These are phyloP conservation scores for Exophiala alcalophila DNA, from an alignment of 2,329 filamentous ascomycete species.

Conservation along the genomic window DNA sequence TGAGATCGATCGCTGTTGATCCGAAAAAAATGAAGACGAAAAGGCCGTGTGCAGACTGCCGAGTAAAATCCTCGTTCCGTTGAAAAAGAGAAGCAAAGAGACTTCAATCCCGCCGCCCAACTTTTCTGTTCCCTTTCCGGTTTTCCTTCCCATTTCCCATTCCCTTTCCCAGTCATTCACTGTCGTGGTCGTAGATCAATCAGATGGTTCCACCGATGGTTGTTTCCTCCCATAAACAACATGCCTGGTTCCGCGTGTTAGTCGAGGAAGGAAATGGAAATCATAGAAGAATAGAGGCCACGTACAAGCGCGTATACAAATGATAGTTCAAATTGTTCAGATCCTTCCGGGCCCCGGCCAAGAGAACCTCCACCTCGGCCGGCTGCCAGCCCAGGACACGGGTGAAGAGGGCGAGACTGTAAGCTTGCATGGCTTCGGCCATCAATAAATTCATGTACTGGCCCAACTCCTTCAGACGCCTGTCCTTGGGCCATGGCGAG, in stretches of 20 bases:
- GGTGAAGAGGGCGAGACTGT: conserved; percentile 40
- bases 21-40: too few relatives aligned
- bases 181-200: neutral
- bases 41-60: too few relatives aligned
- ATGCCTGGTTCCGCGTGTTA: conserved; percentile 8
- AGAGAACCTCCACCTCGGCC: conserved; percentile 39
- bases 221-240: conserved; percentile 19
- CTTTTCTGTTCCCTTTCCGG: neutral
- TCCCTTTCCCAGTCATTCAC: neutral
- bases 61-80: too few relatives aligned
- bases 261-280: too few relatives aligned
- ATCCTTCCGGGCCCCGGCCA: conserved; percentile 39
- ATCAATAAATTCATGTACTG: conserved; percentile 32
- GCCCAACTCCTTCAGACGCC: conserved; percentile 32
- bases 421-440: conserved; percentile 39
- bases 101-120: neutral
- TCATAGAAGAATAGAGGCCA: too few relatives aligned
- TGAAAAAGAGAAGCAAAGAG: neutral
- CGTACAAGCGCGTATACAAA: conserved; percentile 20
- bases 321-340: conserved; percentile 20
- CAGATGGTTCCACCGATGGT: neutral
- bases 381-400: conserved; percentile 36
- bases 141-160: neutral
- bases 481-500: conserved; percentile 34
- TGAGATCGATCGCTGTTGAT: too few relatives aligned